Conservation (phyloP, 2,329 filamentous ascomycete species). For the Chaetomium sp. region DNA sequence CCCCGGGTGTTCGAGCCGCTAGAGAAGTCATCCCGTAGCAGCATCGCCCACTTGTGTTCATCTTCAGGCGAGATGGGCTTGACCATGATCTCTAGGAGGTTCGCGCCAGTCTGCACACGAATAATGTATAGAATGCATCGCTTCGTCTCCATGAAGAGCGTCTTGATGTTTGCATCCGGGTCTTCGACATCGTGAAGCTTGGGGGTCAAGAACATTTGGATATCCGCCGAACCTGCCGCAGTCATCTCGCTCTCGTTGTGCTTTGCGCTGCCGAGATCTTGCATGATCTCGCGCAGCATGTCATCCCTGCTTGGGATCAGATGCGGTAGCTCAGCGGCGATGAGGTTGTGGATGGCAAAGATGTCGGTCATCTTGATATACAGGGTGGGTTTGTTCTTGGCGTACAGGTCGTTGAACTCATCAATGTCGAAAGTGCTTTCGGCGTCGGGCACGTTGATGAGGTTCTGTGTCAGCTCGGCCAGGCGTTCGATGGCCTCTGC, state of each 20-base stretch:
- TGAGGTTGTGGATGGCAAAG: slow-evolving; percentile 89
- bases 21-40: slow-evolving; percentile 80
- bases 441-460: slow-evolving; percentile 83
- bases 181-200: slow-evolving; percentile 90
- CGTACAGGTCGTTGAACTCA: slow-evolving; percentile 97
- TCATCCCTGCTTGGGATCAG: slow-evolving; percentile 85
- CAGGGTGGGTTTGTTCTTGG: slow-evolving; percentile 93
- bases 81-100: slow-evolving; percentile 92
- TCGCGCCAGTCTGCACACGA: slow-evolving; percentile 86
- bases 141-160: slow-evolving; percentile 97
- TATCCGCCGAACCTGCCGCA: slow-evolving; percentile 82
- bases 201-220: slow-evolving; percentile 85
- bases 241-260: slow-evolving; percentile 93
- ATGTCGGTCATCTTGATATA: slow-evolving; percentile 99
- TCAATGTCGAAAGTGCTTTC: slow-evolving; percentile 97
- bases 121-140: slow-evolving; percentile 97
- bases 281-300: slow-evolving; percentile 84
- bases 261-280: slow-evolving; percentile 93
- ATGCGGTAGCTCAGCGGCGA: slow-evolving; percentile 74
- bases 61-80: slow-evolving; percentile 87
- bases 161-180: slow-evolving; percentile 87
- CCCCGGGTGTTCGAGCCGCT: slow-evolving; percentile 69
- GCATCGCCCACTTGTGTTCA: slow-evolving; percentile 79
- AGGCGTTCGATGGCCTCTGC: slow-evolving; percentile 81
- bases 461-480: slow-evolving; percentile 69